Evolutionary conservation across 192 early-diverging fungal species (phyloP).

Genomic region (Podila minutissima): DNA sequence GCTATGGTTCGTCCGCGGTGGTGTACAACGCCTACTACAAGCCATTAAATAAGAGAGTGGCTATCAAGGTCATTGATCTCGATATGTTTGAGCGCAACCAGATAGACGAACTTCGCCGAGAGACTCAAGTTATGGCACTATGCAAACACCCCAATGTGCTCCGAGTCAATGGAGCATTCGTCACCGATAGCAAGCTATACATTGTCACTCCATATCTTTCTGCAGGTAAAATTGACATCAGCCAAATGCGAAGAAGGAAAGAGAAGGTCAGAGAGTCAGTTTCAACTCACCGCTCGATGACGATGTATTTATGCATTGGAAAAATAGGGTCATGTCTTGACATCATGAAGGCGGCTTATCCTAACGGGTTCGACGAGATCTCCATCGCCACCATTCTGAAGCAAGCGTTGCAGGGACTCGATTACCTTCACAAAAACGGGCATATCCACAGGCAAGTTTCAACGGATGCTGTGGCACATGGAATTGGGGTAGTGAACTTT

Average conservation of each 20-base stretch:
- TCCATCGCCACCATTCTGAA: constrained; percentile 84
- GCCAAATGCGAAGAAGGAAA: background rate
- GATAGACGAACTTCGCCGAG: constrained; percentile 90
- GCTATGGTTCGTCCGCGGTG: constrained; percentile 88
- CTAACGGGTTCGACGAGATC: constrained; percentile 83
- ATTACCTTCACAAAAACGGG: constrained; percentile 72
- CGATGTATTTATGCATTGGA: background rate
- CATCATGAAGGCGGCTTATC: constrained; percentile 87
- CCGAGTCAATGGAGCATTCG: constrained; percentile 86
- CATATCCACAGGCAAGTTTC: constrained; percentile 66
- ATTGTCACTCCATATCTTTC: constrained; percentile 88
- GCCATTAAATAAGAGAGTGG: constrained; percentile 72
- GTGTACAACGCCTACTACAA: constrained; percentile 85
- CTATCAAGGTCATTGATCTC: constrained; percentile 89
- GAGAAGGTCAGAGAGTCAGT: background rate
- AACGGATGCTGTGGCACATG: background rate
- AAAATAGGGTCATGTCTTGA: constrained; percentile 82
- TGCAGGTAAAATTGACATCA: constrained; percentile 55
- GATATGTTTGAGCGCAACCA: constrained; percentile 93
- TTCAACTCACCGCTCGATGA: background rate
- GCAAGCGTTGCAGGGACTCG: constrained; percentile 74
- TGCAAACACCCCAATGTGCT: constrained; percentile 90
- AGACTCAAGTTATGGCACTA: constrained; percentile 87
- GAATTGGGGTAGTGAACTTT: too few relatives aligned
- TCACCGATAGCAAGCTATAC: constrained; percentile 79